Percentiles rank a stretch among this genome's conserved stretches.
Conservation (phyloP, 352 stramenopile species). For the Globisporangium middletonii region DNA sequence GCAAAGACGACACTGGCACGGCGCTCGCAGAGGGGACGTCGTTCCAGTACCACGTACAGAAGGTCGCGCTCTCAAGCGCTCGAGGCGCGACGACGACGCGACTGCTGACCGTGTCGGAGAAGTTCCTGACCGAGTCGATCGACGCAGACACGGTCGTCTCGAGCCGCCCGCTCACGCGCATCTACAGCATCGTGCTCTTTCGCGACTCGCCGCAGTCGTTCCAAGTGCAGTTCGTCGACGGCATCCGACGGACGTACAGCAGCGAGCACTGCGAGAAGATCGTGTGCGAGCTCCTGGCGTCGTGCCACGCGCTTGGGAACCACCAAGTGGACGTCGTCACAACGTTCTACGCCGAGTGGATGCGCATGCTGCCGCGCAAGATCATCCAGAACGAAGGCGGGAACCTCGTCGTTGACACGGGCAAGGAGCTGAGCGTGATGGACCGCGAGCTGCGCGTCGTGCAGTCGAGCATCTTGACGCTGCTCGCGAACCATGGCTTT, state of each 20-base stretch:
- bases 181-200: slow-evolving; percentile 69
- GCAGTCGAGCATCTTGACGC: slow-evolving; percentile 56
- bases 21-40: slow-evolving; percentile 31
- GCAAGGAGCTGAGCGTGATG: slow-evolving; percentile 40
- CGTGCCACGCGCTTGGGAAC: slow-evolving; percentile 70
- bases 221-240: slow-evolving; percentile 71
- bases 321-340: slow-evolving; percentile 57
- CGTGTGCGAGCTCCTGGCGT: slow-evolving; percentile 64
- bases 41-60: slow-evolving; percentile 66
- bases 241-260: slow-evolving; percentile 62
- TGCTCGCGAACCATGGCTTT: slow-evolving; percentile 47
- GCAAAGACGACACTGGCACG: slow-evolving; percentile 36
- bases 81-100: slow-evolving; percentile 21
- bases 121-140: slow-evolving; percentile 60
- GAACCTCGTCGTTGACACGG: slow-evolving; percentile 29
- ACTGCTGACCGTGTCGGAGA: slow-evolving; percentile 60
- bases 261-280: slow-evolving; percentile 67
- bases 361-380: slow-evolving; percentile 70
- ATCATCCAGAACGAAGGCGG: slow-evolving; percentile 65
- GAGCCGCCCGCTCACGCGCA: slow-evolving; percentile 58
- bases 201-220: slow-evolving; percentile 58
- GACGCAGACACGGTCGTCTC: slow-evolving; percentile 49
- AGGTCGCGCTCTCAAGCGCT: slow-evolving; percentile 39
- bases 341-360: slow-evolving; percentile 35
- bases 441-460: slow-evolving; percentile 66